Percentiles rank a stretch among this genome's conserved stretches.
Conservation (phyloP, 2,329 filamentous ascomycete genomes). For the Diplodia scrobiculata region DNA sequence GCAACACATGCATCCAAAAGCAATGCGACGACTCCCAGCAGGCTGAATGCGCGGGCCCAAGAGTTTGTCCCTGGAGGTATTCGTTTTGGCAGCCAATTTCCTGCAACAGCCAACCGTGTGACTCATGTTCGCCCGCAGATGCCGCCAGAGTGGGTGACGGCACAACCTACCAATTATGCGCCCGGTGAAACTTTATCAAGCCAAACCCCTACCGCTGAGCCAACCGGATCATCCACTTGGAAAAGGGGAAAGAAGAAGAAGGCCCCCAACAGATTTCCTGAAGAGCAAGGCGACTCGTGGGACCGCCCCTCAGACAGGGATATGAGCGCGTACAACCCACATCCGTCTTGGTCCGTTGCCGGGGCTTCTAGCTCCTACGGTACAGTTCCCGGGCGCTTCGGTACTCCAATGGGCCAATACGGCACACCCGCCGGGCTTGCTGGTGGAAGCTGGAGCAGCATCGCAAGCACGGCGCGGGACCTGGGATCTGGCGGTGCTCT, state of each 20-base stretch:
- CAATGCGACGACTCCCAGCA: not conserved
- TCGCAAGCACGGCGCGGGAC: not conserved
- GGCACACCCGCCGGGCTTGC: not conserved
- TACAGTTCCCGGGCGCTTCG: not conserved
- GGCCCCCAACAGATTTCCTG: not conserved
- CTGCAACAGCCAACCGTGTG: not conserved
- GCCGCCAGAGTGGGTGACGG: not conserved
- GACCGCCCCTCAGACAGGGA: not conserved
- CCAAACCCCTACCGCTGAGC: not conserved
- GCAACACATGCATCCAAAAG: not conserved
- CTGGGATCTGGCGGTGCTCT: not conserved
- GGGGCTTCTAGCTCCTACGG: not conserved
- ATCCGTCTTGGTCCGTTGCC: not conserved
- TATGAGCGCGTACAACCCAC: not conserved
- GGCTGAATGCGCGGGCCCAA: conserved; percentile 21
- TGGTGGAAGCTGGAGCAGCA: not conserved
- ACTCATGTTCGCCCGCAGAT: not conserved
- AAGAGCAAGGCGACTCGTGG: not conserved
- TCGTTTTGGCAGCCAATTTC: not conserved
- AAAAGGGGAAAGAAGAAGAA: conserved; percentile 12
- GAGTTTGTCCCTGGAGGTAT: conserved; percentile 20
- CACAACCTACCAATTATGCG: not conserved
- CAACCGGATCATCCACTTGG: not conserved
- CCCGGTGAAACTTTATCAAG: not conserved
- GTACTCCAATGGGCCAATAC: not conserved